A percentile compares a stretch with the other conserved stretches of the same genome.
These are phyloP conservation scores for Astragalus glycyphyllos DNA, from an alignment of 306 rosid genomes.

Conservation along the genomic window DNA sequence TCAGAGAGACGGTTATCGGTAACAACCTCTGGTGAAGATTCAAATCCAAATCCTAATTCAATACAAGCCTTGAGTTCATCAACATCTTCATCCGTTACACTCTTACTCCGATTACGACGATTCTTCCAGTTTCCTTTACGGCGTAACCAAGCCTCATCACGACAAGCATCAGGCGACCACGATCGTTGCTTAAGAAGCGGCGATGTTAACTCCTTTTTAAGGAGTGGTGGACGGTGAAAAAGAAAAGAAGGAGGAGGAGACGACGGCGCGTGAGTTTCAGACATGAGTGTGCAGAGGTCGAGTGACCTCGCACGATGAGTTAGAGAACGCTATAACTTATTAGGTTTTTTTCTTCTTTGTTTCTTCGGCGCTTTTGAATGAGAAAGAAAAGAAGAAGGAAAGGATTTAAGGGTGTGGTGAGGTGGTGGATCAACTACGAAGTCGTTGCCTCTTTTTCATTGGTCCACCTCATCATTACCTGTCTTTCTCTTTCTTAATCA, in stretches of 20 bases:
- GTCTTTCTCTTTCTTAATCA: constrained; percentile 27
- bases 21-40: constrained; percentile 60
- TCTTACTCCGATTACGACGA: constrained; percentile 69
- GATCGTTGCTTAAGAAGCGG: constrained; percentile 85
- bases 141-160: constrained; percentile 93
- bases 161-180: constrained; percentile 86
- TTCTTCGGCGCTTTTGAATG: constrained; percentile 29
- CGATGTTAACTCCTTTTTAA: not conserved
- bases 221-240: constrained; percentile 36
- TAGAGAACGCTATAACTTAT: constrained; percentile 52
- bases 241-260: constrained; percentile 36
- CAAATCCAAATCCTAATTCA: constrained; percentile 87
- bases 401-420: constrained; percentile 32
- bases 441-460: constrained; percentile 50
- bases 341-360: constrained; percentile 26
- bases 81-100: constrained; percentile 87
- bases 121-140: constrained; percentile 70
- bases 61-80: constrained; percentile 93
- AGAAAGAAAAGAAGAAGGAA: not conserved
- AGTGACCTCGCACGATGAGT: constrained; percentile 76
- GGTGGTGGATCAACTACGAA: constrained; percentile 36
- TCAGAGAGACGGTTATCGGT: constrained; percentile 68
- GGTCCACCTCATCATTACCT: constrained; percentile 68
- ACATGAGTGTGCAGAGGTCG: constrained; percentile 79
- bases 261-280: constrained; percentile 40